These are phyloP conservation scores for Haplosporangium sp. DNA, from an alignment of 371 early-diverging fungal species.

Conservation along the genomic window DNA sequence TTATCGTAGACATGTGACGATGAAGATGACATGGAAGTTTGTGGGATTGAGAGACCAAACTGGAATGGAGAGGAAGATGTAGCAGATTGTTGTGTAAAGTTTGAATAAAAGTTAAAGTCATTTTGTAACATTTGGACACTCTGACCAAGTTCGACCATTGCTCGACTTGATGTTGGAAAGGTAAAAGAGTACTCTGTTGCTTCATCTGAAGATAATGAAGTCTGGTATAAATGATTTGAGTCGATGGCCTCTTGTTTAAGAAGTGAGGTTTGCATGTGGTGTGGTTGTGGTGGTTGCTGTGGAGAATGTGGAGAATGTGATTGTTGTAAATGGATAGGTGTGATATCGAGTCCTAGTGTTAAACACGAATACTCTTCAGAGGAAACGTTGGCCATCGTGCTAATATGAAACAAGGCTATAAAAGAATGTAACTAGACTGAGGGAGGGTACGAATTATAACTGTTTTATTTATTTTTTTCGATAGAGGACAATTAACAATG, in stretches of 20 bases:
- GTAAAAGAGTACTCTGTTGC: slow-evolving; percentile 5
- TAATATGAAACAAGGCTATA: neutral
- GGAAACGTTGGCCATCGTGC: neutral
- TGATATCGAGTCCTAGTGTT: neutral
- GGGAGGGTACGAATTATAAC: neutral
- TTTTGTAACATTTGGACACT: neutral
- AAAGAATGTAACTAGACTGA: neutral
- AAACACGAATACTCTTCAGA: neutral
- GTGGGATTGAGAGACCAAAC: slow-evolving; percentile 4
- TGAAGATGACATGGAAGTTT: neutral
- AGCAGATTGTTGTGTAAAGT: neutral
- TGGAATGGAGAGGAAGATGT: slow-evolving; percentile 12
- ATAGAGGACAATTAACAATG: neutral
- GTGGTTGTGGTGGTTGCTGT: neutral
- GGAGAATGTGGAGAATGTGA: neutral
- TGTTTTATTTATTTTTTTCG: neutral
- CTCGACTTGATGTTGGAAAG: slow-evolving; percentile 14
- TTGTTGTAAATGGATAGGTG: neutral
- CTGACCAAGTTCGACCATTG: slow-evolving; percentile 1
- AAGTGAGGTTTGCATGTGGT: neutral
- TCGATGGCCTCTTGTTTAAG: neutral
- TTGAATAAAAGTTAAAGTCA: slow-evolving; percentile 1
- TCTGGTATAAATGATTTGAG: slow-evolving; percentile 24
- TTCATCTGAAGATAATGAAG: neutral
- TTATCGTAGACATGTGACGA: neutral